Conservation (phyloP, 2,329 filamentous ascomycete species). For the Macroventuria anomochaeta region DNA sequence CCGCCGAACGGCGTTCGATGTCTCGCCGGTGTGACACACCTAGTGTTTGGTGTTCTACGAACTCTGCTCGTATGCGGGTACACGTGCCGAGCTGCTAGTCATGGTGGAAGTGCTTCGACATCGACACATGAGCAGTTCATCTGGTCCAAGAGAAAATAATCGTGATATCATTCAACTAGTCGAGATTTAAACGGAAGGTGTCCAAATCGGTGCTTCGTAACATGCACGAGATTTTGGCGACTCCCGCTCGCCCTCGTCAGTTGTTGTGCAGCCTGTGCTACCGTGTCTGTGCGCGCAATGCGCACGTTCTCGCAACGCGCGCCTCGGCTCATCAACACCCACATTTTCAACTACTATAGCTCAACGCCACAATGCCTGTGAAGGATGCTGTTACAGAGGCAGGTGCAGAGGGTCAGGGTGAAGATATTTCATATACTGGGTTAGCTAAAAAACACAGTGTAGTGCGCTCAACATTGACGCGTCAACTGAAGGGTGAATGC, state of each 20-base stretch:
- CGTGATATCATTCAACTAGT: too few species aligned
- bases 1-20: conserved; percentile 8
- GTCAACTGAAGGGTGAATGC: background rate
- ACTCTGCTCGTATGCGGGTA: background rate
- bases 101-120: background rate
- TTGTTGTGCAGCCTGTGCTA: too few species aligned
- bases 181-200: too few species aligned
- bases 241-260: too few species aligned
- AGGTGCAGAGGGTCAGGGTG: background rate
- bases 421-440: background rate
- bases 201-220: too few species aligned
- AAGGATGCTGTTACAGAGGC: background rate
- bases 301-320: too few species aligned
- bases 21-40: conserved; percentile 11
- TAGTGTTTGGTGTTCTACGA: background rate
- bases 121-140: too few species aligned
- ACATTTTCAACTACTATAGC: background rate
- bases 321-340: background rate
- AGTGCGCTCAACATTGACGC: background rate
- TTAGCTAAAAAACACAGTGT: background rate
- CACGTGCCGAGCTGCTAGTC: background rate
- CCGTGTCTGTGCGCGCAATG: too few species aligned
- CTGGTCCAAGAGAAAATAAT: too few species aligned
- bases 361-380: background rate
- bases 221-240: too few species aligned